These are phyloP conservation scores for Trametes villosa DNA, from an alignment of 768 basidiomycete species.

Conservation along the genomic window DNA sequence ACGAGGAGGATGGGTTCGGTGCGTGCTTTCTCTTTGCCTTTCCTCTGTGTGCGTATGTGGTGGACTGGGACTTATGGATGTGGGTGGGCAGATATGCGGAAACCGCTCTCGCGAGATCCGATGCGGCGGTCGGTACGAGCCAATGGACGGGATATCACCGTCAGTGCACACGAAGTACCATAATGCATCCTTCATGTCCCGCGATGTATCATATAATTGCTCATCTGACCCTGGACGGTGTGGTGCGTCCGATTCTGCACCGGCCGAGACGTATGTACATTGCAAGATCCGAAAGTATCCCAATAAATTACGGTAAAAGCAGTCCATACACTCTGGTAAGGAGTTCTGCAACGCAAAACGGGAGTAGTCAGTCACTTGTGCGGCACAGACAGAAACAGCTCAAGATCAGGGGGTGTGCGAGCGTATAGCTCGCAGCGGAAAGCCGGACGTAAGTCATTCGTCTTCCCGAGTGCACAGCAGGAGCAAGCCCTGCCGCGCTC, in stretches of 20 bases:
- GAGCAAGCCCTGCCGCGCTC: conserved; percentile 26
- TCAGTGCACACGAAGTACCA: conserved; percentile 63
- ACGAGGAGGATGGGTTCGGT: conserved; percentile 94
- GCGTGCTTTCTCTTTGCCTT: conserved; percentile 1
- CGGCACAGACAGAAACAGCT: background rate
- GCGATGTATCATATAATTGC: background rate
- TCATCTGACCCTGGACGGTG: too few species aligned
- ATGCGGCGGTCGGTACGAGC: conserved; percentile 66
- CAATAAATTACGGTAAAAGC: background rate
- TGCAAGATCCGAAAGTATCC: too few species aligned
- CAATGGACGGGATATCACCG: conserved; percentile 75
- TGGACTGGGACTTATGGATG: background rate
- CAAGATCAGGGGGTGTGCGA: conserved; percentile 4
- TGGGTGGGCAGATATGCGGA: conserved; percentile 60
- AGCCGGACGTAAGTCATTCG: conserved; percentile 67
- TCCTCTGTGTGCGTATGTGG: background rate
- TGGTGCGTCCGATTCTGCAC: too few species aligned
- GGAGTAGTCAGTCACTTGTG: background rate
- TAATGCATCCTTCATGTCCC: conserved; percentile 28
- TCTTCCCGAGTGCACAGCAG: conserved; percentile 47
- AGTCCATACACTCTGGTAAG: too few species aligned
- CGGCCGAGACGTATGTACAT: too few species aligned
- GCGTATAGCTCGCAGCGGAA: conserved; percentile 6
- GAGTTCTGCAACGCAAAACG: too few species aligned
- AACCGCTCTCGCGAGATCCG: conserved; percentile 68